Base-by-base conservation (phyloP, 1,284 basidiomycete species). In the Vanrija humicola region DNA sequence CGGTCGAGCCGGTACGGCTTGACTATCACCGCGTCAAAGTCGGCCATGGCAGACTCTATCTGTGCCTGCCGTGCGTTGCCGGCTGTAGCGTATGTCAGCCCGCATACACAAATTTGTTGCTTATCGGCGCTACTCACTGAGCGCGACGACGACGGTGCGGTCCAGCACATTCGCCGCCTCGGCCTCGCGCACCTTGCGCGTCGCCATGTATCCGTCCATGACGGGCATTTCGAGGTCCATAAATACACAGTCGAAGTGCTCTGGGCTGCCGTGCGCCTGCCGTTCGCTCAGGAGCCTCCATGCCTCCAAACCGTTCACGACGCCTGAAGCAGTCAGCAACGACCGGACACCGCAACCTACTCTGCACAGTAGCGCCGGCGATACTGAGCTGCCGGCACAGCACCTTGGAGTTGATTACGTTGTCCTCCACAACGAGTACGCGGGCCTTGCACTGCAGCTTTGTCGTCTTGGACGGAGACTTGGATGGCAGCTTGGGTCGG, bases 281-380 rank as follows among this genome's bases (percentile, higher is more conserved):
- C 9, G 9, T 12, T 34, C 12, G 34, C 34, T 14, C 34, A 34
- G 34, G 14, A 34, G 34, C 19, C 76, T 70, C 25, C 78, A 58
- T 5, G 72, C 78, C 54, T 79, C 74, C 7, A 73, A 61, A 6
- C 78, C 78, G 57, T 78, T 74, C 50, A 62, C 67, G 7, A 77
- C 77, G 25, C 74, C 69, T 60, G 54, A 16, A 34, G 34, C 5
- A 6, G 34, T 34, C 12, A 34, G 34, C 14, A 15, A 29, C 34
- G 9, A 12, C 34, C 34, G 28, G 51, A 62, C n/a, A 21, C 48
- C 43, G 8, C 23, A 46, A 47, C 44, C 19, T 23, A 40, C 44
- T 34, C 3, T 57, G 49, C 2, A 39, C 55, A 2, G 50, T 46
- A 18, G 55, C 39, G 4, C 59, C 56, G 16, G 54, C 51, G 18